These are phyloP conservation scores for Adansonia grandidieri DNA, from an alignment of 441 rosid species.

Conservation along the genomic window DNA sequence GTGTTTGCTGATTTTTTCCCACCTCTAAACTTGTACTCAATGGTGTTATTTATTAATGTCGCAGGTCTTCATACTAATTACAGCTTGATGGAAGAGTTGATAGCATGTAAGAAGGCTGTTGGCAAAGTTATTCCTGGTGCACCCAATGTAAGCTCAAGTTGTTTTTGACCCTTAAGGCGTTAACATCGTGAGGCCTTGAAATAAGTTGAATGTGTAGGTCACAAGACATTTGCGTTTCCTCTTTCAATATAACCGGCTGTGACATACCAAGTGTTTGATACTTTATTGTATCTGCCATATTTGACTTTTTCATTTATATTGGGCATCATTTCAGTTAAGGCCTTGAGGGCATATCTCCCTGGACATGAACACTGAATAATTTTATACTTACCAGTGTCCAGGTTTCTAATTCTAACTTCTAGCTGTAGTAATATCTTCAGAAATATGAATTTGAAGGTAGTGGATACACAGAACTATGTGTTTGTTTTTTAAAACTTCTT, in stretches of 20 bases:
- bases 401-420: not conserved
- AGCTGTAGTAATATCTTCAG: not conserved
- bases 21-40: conserved; percentile 28
- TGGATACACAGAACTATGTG: not conserved
- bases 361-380: not conserved
- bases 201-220: conserved; percentile 27
- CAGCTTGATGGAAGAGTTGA: conserved; percentile 92
- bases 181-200: not conserved
- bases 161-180: conserved; percentile 12
- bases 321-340: not conserved
- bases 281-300: not conserved
- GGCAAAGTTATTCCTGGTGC: conserved; percentile 78
- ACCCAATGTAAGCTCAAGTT: conserved; percentile 67
- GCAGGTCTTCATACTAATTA: conserved; percentile 93
- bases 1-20: conserved; percentile 1
- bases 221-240: conserved; percentile 17
- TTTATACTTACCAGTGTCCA: not conserved
- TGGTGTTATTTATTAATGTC: conserved; percentile 19
- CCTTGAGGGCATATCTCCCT: not conserved
- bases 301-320: not conserved
- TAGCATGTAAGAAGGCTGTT: conserved; percentile 88
- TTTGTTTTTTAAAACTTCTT: conserved; percentile 5
- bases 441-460: conserved; percentile 11
- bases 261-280: not conserved
- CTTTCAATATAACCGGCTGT: not conserved